Percentiles rank a stretch among this genome's conserved stretches.
phyloP scores from a whole-genome alignment of 2,329 filamentous ascomycete species.

The Zymoseptoria brevis region DNA sequence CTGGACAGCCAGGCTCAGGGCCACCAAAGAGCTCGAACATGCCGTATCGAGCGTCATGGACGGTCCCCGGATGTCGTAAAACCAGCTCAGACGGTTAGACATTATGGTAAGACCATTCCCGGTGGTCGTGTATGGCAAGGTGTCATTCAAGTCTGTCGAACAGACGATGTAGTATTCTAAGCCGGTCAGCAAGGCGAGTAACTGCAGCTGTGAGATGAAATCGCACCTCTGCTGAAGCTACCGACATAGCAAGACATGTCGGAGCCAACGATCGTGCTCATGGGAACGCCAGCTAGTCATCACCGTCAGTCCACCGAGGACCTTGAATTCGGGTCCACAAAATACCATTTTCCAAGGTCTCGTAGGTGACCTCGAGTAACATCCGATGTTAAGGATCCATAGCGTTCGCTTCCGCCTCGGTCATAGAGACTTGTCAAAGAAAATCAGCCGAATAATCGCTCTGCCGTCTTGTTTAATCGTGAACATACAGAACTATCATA shows the following conservation, averaged over 20 bases:
- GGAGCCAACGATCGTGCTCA: not conserved
- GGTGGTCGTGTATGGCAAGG: slow-evolving; percentile 10
- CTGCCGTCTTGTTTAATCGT: too few relatives aligned
- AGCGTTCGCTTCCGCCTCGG: not conserved
- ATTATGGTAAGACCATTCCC: slow-evolving; percentile 7
- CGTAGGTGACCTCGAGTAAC: not conserved
- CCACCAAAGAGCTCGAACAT: slow-evolving; percentile 3
- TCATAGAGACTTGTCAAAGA: not conserved
- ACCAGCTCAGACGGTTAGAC: slow-evolving; percentile 7
- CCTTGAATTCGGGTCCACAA: too few relatives aligned
- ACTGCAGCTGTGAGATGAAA: too few relatives aligned
- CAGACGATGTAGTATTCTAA: slow-evolving; percentile 7
- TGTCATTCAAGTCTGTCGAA: slow-evolving; percentile 4
- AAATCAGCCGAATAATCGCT: too few relatives aligned
- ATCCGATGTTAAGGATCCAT: not conserved
- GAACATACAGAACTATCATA: too few relatives aligned
- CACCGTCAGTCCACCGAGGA: too few relatives aligned
- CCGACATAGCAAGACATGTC: slow-evolving; percentile 12
- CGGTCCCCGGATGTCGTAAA: slow-evolving; percentile 6
- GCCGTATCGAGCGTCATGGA: slow-evolving; percentile 8
- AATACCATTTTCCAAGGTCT: not conserved
- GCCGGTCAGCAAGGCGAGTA: too few relatives aligned
- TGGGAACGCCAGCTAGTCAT: not conserved
- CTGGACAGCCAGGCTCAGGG: slow-evolving; percentile 5
- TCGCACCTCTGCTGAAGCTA: not conserved